Evolutionary conservation across 208 protist genomes (phyloP), one percentile per base, ranked within the genome.

Genomic region (Wallacemonas sp.): DNA sequence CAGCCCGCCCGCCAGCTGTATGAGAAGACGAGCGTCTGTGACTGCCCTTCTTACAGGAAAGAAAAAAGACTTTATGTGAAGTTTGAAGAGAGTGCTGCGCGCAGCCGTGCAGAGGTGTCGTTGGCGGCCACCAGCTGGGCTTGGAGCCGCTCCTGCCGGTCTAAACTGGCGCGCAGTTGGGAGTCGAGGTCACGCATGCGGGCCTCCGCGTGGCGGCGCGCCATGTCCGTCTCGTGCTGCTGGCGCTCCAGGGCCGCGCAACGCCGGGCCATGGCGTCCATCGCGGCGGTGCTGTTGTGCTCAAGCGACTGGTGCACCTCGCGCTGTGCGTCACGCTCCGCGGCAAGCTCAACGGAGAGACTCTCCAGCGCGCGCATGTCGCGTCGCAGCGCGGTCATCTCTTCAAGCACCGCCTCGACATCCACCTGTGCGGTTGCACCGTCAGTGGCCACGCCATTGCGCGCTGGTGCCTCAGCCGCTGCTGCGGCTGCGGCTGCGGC

Each of bases 321-420:
- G 17, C 43, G 47, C 70, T 77, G 44, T 4, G 56, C 38, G 32
- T 82, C 60, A 34, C 71, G 63, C 12, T 61, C 60, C 0, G 48
- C 26, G 46, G 81, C 64, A 21, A 77, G 70, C 24, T 62, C 38
- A n/a, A 12, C 29, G 29, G 83, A 62, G 39, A 72, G 19, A 9
- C 58, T 11, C 9, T 81, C 62, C n/a, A 87, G 64, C 14, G 44
- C 56, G 8, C 19, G 54, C 24, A 88, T 47, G 24, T 75, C 67
- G 14, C 32, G 6, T n/a, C 67, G 62, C 38, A 76, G 32, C 32
- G 43, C 57, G 21, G 21, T 29, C 52, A 39, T 24, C 41, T 41
- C 46, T n/a, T 23, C 16, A 27, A 16, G 5, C 2, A 44, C n/a
- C 5, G n/a, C 38, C 3, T 44, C 30, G n/a, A 19, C 36, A 63